A percentile compares a stretch with the other conserved stretches of the same genome.
Evolutionary conservation across 192 early-diverging fungal species (phyloP).

Genomic region (Phlyctochytrium arcticum): DNA sequence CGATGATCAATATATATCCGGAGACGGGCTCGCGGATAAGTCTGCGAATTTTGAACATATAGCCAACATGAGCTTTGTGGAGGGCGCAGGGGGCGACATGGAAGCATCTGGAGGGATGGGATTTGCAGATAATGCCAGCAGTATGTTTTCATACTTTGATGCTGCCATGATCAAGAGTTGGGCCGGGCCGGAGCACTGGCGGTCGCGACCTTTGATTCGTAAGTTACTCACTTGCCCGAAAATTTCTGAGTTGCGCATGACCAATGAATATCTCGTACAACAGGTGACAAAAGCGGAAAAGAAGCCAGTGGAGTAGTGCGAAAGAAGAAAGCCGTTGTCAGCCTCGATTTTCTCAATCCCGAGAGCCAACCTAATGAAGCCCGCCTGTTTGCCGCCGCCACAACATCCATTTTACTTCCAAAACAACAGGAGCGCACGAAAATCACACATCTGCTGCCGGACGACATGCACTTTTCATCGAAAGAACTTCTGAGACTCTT

Average conservation of each 20-base stretch:
- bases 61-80: not conserved
- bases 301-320: not conserved
- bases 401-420: conserved; percentile 50
- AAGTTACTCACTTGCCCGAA: too few relatives aligned
- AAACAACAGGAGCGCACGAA: conserved; percentile 47
- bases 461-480: conserved; percentile 74
- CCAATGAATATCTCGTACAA: too few relatives aligned
- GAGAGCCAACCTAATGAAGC: too few relatives aligned
- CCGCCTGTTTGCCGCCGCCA: conserved; percentile 67
- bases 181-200: conserved; percentile 96
- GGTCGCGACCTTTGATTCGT: conserved; percentile 31
- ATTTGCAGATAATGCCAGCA: conserved; percentile 42
- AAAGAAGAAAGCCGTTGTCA: conserved; percentile 14
- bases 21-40: not conserved
- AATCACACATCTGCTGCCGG: conserved; percentile 68
- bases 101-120: conserved; percentile 10
- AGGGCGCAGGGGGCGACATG: conserved; percentile 1
- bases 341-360: conserved; percentile 13
- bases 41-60: conserved; percentile 3
- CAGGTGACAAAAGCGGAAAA: not conserved
- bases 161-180: conserved; percentile 71
- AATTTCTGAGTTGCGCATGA: too few relatives aligned
- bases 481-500: conserved; percentile 60
- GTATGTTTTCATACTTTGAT: conserved; percentile 87
- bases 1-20: conserved; percentile 16